phyloP scores from a whole-genome alignment of 768 basidiomycete species.

The Boletellus sp. region DNA sequence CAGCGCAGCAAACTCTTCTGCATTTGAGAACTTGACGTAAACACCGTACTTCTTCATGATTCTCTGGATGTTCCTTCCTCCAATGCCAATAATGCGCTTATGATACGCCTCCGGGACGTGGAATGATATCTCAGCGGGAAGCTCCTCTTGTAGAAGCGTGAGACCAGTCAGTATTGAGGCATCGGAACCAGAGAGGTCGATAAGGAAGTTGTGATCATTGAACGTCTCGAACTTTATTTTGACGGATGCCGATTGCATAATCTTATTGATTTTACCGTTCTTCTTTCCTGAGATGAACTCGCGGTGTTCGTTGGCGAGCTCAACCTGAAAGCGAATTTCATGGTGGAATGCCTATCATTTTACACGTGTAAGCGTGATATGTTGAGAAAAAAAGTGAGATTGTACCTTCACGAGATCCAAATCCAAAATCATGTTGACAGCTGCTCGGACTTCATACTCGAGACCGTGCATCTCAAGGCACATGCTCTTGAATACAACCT shows the following conservation, averaged over 20 bases:
- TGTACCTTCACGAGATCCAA: conserved; percentile 86
- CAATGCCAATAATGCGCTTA: conserved; percentile 98
- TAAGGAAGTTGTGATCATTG: conserved; percentile 93
- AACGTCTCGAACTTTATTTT: conserved; percentile 99
- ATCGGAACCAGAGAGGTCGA: conserved; percentile 86
- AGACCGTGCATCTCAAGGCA: conserved; percentile 96
- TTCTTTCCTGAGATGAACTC: conserved; percentile 99
- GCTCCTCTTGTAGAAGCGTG: conserved; percentile 87
- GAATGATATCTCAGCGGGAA: conserved; percentile 98
- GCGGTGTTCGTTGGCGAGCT: conserved; percentile 94
- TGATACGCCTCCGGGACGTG: conserved; percentile 98
- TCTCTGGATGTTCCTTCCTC: conserved; percentile 94
- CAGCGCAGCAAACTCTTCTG: conserved; percentile 91
- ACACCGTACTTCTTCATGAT: conserved; percentile 99
- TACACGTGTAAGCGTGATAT: neutral
- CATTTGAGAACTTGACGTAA: conserved; percentile 98
- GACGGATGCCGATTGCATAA: conserved; percentile 95
- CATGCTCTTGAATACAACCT: conserved; percentile 95
- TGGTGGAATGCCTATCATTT: conserved; percentile 78
- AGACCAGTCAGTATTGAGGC: conserved; percentile 83
- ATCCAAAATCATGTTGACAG: conserved; percentile 83
- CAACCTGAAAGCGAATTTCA: conserved; percentile 97
- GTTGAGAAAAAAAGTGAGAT: neutral
- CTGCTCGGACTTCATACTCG: conserved; percentile 85
- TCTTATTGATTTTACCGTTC: conserved; percentile 99